phyloP scores from a whole-genome alignment of 2,329 filamentous ascomycete genomes.

The Exophiala phaeomuriformis region DNA sequence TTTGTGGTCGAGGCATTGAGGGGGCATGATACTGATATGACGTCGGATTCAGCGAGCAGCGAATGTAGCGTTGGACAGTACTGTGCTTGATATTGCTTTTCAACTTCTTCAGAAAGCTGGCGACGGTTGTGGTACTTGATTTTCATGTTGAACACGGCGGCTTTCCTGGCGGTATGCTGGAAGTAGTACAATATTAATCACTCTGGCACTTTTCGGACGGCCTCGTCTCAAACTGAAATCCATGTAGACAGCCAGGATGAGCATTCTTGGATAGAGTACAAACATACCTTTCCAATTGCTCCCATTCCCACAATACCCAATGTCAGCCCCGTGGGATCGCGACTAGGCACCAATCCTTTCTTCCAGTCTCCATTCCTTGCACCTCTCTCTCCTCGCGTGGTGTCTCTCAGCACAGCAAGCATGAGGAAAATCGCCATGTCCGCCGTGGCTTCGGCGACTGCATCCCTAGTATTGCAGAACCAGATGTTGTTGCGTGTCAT shows the following conservation, averaged over 20 bases:
- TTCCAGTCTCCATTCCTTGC: constrained; percentile 37
- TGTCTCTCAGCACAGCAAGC: constrained; percentile 43
- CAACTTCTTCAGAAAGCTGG: constrained; percentile 48
- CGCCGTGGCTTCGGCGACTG: constrained; percentile 48
- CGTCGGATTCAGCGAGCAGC: constrained; percentile 30
- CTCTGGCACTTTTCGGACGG: background rate
- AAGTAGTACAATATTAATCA: background rate
- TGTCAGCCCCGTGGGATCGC: constrained; percentile 40
- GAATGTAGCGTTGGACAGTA: constrained; percentile 28
- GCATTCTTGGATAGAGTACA: background rate
- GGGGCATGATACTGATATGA: constrained; percentile 27
- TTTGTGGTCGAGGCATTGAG: constrained; percentile 8
- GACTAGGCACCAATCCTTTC: constrained; percentile 31
- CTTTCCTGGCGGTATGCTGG: constrained; percentile 45
- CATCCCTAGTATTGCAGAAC: constrained; percentile 51
- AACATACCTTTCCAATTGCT: constrained; percentile 37
- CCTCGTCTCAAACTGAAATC: background rate
- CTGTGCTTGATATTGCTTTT: constrained; percentile 32
- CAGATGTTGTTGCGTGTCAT: constrained; percentile 46
- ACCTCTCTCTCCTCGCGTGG: constrained; percentile 36
- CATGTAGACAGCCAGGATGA: background rate
- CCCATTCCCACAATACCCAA: constrained; percentile 47
- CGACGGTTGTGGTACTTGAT: constrained; percentile 68
- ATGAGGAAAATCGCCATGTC: constrained; percentile 47
- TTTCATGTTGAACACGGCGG: constrained; percentile 66